Percentiles rank a stretch among this genome's conserved stretches.
These are phyloP conservation scores for Phaeosphaeriaceae sp. DNA, from an alignment of 2,329 filamentous ascomycete species.

Conservation along the genomic window DNA sequence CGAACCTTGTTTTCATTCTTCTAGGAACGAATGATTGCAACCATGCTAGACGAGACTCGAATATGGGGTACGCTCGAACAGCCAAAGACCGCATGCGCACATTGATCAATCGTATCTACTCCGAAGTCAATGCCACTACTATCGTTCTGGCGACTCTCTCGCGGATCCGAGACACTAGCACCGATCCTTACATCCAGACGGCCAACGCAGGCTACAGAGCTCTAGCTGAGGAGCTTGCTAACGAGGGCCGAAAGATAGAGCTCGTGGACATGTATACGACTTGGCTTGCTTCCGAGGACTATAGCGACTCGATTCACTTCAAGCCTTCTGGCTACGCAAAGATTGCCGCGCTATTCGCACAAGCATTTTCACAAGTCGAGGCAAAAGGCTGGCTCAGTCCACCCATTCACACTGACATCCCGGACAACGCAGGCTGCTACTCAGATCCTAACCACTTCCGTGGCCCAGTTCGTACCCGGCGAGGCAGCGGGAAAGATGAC, in stretches of 20 bases:
- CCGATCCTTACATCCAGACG: conserved; percentile 6
- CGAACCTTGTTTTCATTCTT: conserved; percentile 21
- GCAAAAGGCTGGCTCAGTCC: conserved; percentile 5
- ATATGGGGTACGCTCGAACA: conserved; percentile 3
- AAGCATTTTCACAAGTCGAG: conserved; percentile 1
- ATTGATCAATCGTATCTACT: conserved; percentile 2
- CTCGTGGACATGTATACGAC: conserved; percentile 19
- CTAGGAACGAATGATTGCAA: conserved; percentile 20
- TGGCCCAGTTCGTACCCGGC: conserved; percentile 8
- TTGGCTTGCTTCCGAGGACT: conserved; percentile 4
- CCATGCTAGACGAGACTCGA: background rate
- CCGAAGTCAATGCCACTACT: conserved; percentile 10
- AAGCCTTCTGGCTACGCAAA: conserved; percentile 6
- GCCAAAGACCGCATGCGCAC: conserved; percentile 8
- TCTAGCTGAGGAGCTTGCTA: conserved; percentile 8
- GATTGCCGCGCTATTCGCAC: conserved; percentile 7
- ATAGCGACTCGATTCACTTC: conserved; percentile 8
- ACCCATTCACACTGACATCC: background rate
- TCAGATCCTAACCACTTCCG: conserved; percentile 6
- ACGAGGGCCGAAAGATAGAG: conserved; percentile 10
- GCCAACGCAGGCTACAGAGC: conserved; percentile 10
- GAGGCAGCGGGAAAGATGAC: conserved; percentile 3
- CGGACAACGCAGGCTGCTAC: background rate
- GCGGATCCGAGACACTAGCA: background rate
- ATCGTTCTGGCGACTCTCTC: conserved; percentile 20